Base-by-base conservation (phyloP, 2,329 filamentous ascomycete species). In the Whalleya microplaca region DNA sequence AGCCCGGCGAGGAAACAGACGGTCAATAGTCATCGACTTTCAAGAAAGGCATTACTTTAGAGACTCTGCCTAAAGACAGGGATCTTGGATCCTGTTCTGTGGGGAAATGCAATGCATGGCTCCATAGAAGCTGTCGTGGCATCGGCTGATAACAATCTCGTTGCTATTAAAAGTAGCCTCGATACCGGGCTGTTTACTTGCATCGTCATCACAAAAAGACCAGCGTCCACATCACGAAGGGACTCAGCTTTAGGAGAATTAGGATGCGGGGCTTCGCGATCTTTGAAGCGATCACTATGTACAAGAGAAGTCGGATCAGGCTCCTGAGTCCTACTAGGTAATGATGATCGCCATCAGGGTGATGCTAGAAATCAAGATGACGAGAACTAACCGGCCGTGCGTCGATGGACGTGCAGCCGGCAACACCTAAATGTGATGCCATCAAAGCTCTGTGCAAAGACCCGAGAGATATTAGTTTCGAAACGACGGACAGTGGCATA, bases 131-230 rank as follows among this genome's bases (percentile, higher is more conserved):
- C 32, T 37, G 32, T 37, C 32, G 32, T 46, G 20, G 45, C 55
- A 56, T 61, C 50, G 58, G 54, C 55, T 60, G 57, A 63, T 63
- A 63, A 63, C 60, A 56, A 63, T 54, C 60, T 63, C 49, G 55
- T 60, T 56, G 10, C 32, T 37, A 37, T 37, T 37, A 37, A 37
- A 37, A 37, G 32, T 37, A 37, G 32, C 32, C 32, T 37, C 32
- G 14, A 37, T 37, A 37, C 32, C 32, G 32, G 32, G 32, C 32
- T 37, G 32, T 37, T 37, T 37, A 51, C 47, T 53, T 42, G 49
- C 49, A 49, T 57, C 54, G 41, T 53, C 42, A 58, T 52, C 48
- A 41, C 41, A 44, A 55, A 12, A 12, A 6, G 14, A 3, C 3
- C 3, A 16, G 10, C 32, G 32, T 37, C 32, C 9, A 37, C 32